Percentiles rank a stretch among this genome's conserved stretches.
Evolutionary conservation across 2,329 filamentous ascomycete genomes (phyloP).

Genomic region (Alternaria triticimaculans): DNA sequence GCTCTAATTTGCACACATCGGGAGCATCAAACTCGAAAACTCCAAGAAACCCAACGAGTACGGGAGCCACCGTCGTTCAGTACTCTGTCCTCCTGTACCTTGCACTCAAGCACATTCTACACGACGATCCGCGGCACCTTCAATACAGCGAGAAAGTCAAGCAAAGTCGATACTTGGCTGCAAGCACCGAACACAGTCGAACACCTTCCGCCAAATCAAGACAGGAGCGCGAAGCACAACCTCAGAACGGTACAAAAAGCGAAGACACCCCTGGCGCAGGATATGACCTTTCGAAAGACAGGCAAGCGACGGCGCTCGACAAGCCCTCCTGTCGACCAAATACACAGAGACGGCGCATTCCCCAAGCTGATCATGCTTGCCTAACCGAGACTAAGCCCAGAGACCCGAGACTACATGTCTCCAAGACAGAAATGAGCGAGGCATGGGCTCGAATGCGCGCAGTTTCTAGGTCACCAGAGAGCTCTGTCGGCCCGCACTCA

Average conservation of each 20-base stretch:
- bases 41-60: conserved; percentile 8
- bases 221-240: neutral
- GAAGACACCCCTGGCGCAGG: neutral
- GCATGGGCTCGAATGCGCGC: conserved; percentile 21
- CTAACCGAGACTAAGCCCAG: neutral
- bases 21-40: neutral
- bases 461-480: neutral
- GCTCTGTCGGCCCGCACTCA: neutral
- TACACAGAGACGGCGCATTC: neutral
- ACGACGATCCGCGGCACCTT: conserved; percentile 13
- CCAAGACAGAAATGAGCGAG: conserved; percentile 18
- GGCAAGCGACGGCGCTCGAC: neutral
- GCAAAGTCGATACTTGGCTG: neutral
- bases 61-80: neutral
- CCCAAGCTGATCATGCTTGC: neutral
- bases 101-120: conserved; percentile 15
- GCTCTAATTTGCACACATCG: neutral
- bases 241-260: neutral
- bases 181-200: neutral
- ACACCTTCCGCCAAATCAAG: neutral
- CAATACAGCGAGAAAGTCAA: conserved; percentile 3
- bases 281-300: neutral
- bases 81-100: conserved; percentile 12
- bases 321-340: neutral
- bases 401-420: neutral